Percentiles rank a stretch among this genome's conserved stretches.
phyloP scores from a whole-genome alignment of 1,284 basidiomycete species.

The Cutaneotrichosporon sp. region DNA sequence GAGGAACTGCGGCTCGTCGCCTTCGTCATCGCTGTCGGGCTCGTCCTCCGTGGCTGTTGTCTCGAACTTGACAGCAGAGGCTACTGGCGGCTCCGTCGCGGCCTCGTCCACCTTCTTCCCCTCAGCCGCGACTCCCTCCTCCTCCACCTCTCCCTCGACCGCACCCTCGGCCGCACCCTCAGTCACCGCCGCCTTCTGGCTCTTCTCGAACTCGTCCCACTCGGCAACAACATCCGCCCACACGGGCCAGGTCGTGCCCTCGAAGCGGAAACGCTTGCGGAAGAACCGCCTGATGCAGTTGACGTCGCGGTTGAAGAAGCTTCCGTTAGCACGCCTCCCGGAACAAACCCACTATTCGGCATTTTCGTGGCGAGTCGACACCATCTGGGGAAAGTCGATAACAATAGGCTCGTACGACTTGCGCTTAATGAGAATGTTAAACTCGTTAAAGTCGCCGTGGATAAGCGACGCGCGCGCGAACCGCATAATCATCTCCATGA shows the following conservation, averaged over 20 bases:
- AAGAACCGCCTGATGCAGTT: constrained; percentile 95
- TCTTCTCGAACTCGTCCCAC: constrained; percentile 20
- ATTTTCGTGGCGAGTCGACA: constrained; percentile 93
- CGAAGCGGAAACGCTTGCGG: constrained; percentile 85
- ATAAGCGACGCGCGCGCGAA: constrained; percentile 91
- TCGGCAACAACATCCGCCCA: constrained; percentile 66
- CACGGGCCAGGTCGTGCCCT: constrained; percentile 81
- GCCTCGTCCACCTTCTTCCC: constrained; percentile 30
- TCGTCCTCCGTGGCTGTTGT: neutral
- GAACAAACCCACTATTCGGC: constrained; percentile 77
- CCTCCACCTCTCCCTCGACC: constrained; percentile 11
- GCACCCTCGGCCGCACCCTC: constrained; percentile 1
- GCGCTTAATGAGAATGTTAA: constrained; percentile 90
- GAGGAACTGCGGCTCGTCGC: constrained; percentile 53
- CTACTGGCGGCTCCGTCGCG: neutral
- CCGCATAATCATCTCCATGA: constrained; percentile 96
- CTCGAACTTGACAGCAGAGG: neutral
- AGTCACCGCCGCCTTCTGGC: constrained; percentile 21
- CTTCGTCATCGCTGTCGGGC: neutral
- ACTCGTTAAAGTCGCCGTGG: constrained; percentile 99
- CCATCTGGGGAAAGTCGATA: constrained; percentile 99
- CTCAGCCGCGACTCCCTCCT: constrained; percentile 25
- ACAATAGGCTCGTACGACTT: constrained; percentile 74
- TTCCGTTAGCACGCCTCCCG: constrained; percentile 44
- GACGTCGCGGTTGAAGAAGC: constrained; percentile 99